Base-by-base conservation (phyloP, 805 yeast genomes). In the Candida krabiensis region DNA sequence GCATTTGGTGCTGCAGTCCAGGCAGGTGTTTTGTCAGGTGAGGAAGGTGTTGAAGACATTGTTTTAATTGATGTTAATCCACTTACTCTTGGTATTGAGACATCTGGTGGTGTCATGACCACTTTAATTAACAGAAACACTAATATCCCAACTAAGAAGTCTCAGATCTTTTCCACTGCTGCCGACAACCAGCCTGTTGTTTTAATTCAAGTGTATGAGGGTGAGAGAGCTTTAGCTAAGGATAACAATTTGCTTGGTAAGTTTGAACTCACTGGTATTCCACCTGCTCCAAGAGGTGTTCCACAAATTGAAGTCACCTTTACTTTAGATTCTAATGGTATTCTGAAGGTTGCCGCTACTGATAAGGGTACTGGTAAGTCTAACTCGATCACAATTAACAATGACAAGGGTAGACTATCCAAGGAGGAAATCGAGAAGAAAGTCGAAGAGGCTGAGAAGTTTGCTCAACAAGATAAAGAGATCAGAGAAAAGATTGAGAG, bases 1-100 rank as follows among this genome's bases (percentile, higher is more conserved):
- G 99, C 98, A 30, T 91, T 83, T 59, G 99, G 99, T 79, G 98
- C 98, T 46, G 97, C 99, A 49, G 97, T 91, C 49, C 99, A 91
- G 75, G 98, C 96, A 41, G 98, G 98, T 75, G 95, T 91, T 55
- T 74, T 91, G 51, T 81, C 95, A 40, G 98, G 98, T 68, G 96
- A 90, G 70, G 89, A 84, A 58, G 93, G 95, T 66, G 93, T 82
- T 48, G 95, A 85, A 58, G 93, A 85, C 62, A 82, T 85, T 56
- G 91, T 91, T 49, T 74, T 89, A 60, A 77, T 90, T 60, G 97
- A 89, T 71, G 96, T 89, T 48, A 87, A 90, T 58, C 95, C 97
- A 58, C 79, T 89, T 63, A 89, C 97, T 38, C 68, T 89, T 50
- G 97, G 97, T 76, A 90, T 89, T 64, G 96, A 89, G 73, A 90